Percentiles rank a stretch among this genome's conserved stretches.
phyloP scores from a whole-genome alignment of 2,329 filamentous ascomycete species.

The Cladophialophora yegresii region DNA sequence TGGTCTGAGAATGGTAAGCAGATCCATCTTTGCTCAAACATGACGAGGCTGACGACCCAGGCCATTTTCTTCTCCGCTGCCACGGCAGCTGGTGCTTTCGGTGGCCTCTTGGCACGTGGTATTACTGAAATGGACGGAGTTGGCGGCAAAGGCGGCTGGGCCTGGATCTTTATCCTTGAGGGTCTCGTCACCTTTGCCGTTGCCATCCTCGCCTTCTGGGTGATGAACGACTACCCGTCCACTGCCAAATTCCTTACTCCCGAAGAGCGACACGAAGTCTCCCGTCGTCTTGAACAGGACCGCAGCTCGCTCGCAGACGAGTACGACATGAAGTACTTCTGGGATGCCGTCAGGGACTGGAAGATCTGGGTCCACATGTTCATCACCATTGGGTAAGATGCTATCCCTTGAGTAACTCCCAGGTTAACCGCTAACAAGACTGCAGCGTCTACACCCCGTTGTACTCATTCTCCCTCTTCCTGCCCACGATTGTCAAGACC shows the following conservation, averaged over 20 bases:
- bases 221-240: slow-evolving; percentile 55
- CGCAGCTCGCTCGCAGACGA: slow-evolving; percentile 47
- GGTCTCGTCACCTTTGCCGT: slow-evolving; percentile 49
- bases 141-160: slow-evolving; percentile 48
- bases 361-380: slow-evolving; percentile 49
- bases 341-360: slow-evolving; percentile 53
- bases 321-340: slow-evolving; percentile 53
- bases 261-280: slow-evolving; percentile 44
- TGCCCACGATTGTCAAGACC: slow-evolving; percentile 61
- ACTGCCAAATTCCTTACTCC: slow-evolving; percentile 50
- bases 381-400: slow-evolving; percentile 32
- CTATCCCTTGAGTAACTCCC: background rate
- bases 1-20: slow-evolving; percentile 26
- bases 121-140: slow-evolving; percentile 49
- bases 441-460: slow-evolving; percentile 58
- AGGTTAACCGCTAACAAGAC: slow-evolving; percentile 10
- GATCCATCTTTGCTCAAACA: background rate
- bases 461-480: slow-evolving; percentile 60
- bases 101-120: slow-evolving; percentile 43
- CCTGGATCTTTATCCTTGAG: slow-evolving; percentile 49
- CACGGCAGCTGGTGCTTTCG: slow-evolving; percentile 30
- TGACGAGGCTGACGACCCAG: background rate
- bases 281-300: slow-evolving; percentile 47
- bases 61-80: slow-evolving; percentile 32
- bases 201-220: slow-evolving; percentile 49